Evolutionary conservation across 2,329 filamentous ascomycete genomes (phyloP), one percentile per base, ranked within the genome.

Genomic region (Pestalotiopsis sp.): DNA sequence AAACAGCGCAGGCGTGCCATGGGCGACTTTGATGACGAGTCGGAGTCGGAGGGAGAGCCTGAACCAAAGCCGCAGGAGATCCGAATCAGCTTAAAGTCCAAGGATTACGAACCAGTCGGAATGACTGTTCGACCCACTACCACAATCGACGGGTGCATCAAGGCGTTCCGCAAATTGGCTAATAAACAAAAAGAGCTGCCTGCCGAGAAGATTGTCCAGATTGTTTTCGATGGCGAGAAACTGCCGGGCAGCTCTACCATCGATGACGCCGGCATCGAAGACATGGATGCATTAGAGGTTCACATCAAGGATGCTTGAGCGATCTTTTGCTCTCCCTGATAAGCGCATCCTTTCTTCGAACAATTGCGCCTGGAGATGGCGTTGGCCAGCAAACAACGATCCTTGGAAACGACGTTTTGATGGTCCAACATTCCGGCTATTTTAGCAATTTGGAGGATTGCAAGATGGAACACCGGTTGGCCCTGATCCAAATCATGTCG

Each of bases 281-380:
- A 97, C 73, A 84, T 90, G 81, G 92, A 95, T 76, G 84, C 86
- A 35, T 81, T 97, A 40, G 93, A 97, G 78, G 91, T 96, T 24
- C 85, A 91, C 71, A 78, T 94, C 66, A 84, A 71, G 88, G 71
- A 79, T 38, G 2, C 22, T 9, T 52, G 7, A 52, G 3, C 0
- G n/a, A 35, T 35, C 30, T 35, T 35, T 35, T 35, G 30, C 30
- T 35, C 30, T 9, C 30, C 7, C 9, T 9, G 6, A 35, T 35
- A 9, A 9, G 2, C 7, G 30, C 30, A 0, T 9, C 9, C 30
- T 9, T 35, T 35, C 6, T 35, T 9, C 30, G 30, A 9, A 7
- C 7, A 35, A 9, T 35, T 35, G 7, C 30, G 30, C 30, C 7
- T 35, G 6, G 7, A 35, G 20, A 52, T 52, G 44, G 44, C 44